Percentiles rank a stretch among this genome's conserved stretches.
These are phyloP conservation scores for Dryadomyces sulphureus DNA, from an alignment of 2,329 filamentous ascomycete genomes.

Conservation along the genomic window DNA sequence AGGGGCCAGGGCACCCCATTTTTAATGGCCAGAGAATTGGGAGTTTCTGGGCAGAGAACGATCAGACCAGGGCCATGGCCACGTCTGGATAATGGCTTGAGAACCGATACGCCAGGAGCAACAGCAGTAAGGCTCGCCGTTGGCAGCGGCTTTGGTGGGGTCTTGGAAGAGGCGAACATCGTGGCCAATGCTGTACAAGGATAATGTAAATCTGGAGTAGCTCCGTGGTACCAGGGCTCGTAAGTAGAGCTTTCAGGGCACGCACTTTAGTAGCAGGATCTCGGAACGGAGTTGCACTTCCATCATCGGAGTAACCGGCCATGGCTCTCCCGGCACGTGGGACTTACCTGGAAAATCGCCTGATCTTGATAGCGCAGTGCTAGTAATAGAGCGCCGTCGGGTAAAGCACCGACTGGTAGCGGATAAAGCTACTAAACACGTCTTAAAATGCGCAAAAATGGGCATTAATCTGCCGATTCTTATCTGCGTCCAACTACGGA, in stretches of 20 bases:
- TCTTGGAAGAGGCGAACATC: conserved; percentile 2
- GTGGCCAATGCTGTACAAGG: not conserved
- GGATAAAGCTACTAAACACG: not conserved
- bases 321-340: not conserved
- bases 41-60: not conserved
- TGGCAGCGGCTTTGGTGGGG: not conserved
- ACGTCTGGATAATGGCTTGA: conserved; percentile 3
- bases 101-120: conserved; percentile 1
- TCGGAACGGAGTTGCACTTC: not conserved
- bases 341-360: not conserved
- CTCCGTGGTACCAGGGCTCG: too few species aligned
- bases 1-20: conserved; percentile 20
- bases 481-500: too few species aligned
- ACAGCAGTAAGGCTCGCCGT: not conserved
- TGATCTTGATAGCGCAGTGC: not conserved
- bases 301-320: not conserved
- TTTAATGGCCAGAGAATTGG: conserved; percentile 2
- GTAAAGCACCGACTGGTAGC: not conserved
- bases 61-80: conserved; percentile 4
- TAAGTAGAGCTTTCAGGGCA: too few species aligned
- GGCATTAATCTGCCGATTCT: too few species aligned
- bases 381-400: not conserved
- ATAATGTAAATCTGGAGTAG: too few species aligned
- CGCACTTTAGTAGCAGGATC: not conserved
- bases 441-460: too few species aligned